Base-by-base conservation (phyloP, 2,329 filamentous ascomycete genomes). In the Colletotrichum sp. region DNA sequence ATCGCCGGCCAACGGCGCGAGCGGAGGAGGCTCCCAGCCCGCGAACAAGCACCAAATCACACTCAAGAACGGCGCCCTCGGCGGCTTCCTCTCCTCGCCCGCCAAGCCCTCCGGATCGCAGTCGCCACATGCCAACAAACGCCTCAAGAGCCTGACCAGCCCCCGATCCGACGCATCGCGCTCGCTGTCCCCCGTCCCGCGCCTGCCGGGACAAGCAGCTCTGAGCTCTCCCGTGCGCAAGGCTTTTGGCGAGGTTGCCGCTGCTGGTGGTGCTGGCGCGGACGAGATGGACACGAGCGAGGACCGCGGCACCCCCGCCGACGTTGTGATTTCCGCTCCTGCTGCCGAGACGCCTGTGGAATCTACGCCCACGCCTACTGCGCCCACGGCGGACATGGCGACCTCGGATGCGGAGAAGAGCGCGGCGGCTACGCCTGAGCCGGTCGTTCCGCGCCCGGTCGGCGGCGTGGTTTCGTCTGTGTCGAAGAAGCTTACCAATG, bases 41-140 rank as follows among this genome's bases (percentile, higher is more conserved):
- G 75, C 30, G 13, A 75, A 60, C 28, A 71, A 67, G 21, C 28
- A 32, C 5, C 71, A 75, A 21, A 30, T 49, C 8, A 55, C 75
- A 10, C 57, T 76, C 18, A 77, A 57, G 60, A 69, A 77, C 72
- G 30, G 71, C 34, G 32, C 74, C 24, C 32, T 69, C 16, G 52
- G 39, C 9, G 59, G 49, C 70, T 75, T 77, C 32, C 55, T 77
- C 8, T 71, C 75, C 5, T 75, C 75, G 8, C 21, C 74, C 10
- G 65, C 59, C 7, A 74, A 71, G 39, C 59, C 75, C 60, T 62
- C 71, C 36, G 62, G 36, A 10, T 75, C 75, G 13, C 71, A 67
- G 32, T 75, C 52, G 36, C 65, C 72, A 34, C 71, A 67, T 26
- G 71, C 66, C 7, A 76, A 52, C 30, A 77, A 75, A 52, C 71